Evolutionary conservation across 345 rosid species (phyloP).

Genomic region (Pistacia integerrima): DNA sequence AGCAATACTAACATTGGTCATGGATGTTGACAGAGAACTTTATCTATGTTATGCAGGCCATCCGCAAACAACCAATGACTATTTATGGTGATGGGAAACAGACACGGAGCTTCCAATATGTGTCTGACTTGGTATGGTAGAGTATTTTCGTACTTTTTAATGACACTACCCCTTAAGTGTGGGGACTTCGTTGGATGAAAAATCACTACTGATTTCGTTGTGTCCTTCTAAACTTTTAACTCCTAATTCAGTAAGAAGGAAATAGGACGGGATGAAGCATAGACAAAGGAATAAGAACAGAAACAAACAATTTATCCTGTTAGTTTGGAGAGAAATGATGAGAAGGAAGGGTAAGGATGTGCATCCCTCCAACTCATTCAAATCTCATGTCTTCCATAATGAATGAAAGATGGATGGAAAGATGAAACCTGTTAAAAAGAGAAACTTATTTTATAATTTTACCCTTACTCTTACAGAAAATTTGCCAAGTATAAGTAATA

Average conservation of each 20-base stretch:
- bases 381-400: not conserved
- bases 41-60: slow-evolving; percentile 43
- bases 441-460: not conserved
- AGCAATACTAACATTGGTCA: not conserved
- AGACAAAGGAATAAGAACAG: not conserved
- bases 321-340: not conserved
- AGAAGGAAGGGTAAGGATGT: not conserved
- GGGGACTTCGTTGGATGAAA: not conserved
- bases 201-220: not conserved
- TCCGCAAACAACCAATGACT: slow-evolving; percentile 90
- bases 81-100: slow-evolving; percentile 99
- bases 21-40: not conserved
- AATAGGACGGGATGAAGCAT: not conserved
- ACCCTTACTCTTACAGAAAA: not conserved
- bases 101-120: slow-evolving; percentile 98
- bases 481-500: not conserved
- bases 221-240: not conserved
- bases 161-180: not conserved
- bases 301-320: not conserved
- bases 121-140: slow-evolving; percentile 81
- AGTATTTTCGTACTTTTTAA: not conserved
- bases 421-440: not conserved
- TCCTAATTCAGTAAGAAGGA: not conserved
- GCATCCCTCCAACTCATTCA: not conserved
- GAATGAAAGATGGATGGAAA: not conserved